These are phyloP conservation scores for Solanum pimpinellifolium DNA, from an alignment of 257 asterid species.

Conservation along the genomic window DNA sequence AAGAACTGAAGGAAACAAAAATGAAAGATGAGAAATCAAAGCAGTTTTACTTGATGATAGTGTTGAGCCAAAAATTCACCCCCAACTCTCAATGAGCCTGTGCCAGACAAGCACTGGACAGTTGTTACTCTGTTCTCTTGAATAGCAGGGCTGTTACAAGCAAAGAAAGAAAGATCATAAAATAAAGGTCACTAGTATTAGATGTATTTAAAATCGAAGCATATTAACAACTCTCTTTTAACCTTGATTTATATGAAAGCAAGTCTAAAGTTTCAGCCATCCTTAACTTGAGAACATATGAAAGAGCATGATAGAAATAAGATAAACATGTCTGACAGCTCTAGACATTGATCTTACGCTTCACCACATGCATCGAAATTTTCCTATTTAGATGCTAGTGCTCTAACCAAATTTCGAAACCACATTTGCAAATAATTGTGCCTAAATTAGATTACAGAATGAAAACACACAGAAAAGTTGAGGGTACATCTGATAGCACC, in stretches of 20 bases:
- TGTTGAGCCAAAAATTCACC: constrained; percentile 84
- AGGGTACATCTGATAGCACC: not conserved
- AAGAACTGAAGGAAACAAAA: not conserved
- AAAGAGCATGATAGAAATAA: not conserved
- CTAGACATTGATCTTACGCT: not conserved
- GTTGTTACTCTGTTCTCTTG: constrained; percentile 89
- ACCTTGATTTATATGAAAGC: not conserved
- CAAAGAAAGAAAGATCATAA: not conserved
- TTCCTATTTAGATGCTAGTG: not conserved
- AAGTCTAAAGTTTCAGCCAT: not conserved
- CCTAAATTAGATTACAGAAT: not conserved
- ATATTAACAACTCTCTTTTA: not conserved
- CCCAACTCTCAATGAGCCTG: constrained; percentile 97
- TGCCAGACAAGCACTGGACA: constrained; percentile 97
- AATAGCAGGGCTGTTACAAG: constrained; percentile 69
- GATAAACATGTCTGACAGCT: not conserved
- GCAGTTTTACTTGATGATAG: constrained; percentile 56
- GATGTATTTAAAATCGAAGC: not conserved
- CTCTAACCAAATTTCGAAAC: not conserved
- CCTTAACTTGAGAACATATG: not conserved
- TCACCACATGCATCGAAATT: not conserved
- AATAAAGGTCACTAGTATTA: not conserved
- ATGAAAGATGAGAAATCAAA: not conserved
- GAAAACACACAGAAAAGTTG: not conserved
- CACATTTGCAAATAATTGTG: not conserved